These are phyloP conservation scores for Tuber aestivum DNA, from an alignment of 495 filamentous ascomycete species.

Conservation along the genomic window DNA sequence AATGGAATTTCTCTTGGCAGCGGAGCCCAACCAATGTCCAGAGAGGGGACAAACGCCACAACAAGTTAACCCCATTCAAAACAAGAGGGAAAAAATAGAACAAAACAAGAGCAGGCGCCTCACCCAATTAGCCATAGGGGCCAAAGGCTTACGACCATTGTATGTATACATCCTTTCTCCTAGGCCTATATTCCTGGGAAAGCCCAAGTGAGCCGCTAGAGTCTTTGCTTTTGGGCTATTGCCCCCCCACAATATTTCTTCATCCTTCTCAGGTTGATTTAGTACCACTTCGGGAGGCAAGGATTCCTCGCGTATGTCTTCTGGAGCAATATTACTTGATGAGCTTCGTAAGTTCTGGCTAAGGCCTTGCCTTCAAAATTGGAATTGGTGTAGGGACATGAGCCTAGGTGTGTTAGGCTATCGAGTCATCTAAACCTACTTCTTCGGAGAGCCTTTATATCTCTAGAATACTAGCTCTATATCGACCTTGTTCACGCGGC, in stretches of 20 bases:
- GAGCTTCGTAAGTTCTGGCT: too few relatives aligned
- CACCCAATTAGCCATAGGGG: background rate
- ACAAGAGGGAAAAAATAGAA: too few relatives aligned
- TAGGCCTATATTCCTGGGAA: background rate
- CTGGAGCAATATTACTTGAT: too few relatives aligned
- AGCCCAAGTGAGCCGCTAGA: background rate
- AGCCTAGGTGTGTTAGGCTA: too few relatives aligned
- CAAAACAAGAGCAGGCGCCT: background rate
- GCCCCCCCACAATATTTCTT: background rate
- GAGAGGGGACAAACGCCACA: background rate
- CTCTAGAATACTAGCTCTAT: too few relatives aligned
- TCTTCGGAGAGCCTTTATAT: too few relatives aligned
- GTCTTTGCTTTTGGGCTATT: background rate
- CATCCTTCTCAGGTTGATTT: too few relatives aligned
- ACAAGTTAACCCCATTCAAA: background rate
- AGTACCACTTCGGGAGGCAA: too few relatives aligned
- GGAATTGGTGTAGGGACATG: background rate
- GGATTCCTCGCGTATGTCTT: too few relatives aligned
- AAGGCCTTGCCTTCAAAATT: too few relatives aligned
- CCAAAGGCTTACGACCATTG: background rate
- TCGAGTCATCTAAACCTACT: too few relatives aligned
- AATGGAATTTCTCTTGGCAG: background rate
- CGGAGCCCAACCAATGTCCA: background rate
- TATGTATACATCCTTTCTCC: background rate
- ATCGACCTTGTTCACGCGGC: too few relatives aligned